These are phyloP conservation scores for Blumeria graminis DNA, from an alignment of 2,329 filamentous ascomycete genomes.

Conservation along the genomic window DNA sequence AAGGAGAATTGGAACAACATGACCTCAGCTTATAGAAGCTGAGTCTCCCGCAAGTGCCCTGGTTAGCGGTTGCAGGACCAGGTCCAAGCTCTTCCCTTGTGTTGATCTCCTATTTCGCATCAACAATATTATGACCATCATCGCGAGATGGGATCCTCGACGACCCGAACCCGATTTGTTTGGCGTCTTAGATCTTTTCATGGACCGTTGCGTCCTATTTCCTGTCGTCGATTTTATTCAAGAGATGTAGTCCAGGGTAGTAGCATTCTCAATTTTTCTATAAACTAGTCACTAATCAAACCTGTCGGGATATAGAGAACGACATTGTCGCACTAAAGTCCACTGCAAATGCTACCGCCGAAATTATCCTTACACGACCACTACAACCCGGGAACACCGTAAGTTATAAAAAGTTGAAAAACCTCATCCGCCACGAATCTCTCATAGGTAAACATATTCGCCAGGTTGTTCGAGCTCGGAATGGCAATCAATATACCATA, in stretches of 20 bases:
- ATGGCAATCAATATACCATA: conserved; percentile 16
- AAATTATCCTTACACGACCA: background rate
- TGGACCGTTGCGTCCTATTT: no score
- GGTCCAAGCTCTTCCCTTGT: no score
- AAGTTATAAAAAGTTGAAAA: background rate
- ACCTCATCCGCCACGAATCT: conserved; percentile 17
- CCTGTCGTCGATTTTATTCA: background rate
- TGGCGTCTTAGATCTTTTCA: no score
- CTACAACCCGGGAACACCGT: background rate
- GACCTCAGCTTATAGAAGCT: no score
- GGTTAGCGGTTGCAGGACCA: background rate
- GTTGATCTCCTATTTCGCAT: no score
- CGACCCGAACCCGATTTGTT: no score
- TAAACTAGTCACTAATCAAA: background rate
- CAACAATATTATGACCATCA: no score
- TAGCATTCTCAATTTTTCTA: background rate
- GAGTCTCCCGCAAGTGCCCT: background rate
- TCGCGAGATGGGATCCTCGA: no score
- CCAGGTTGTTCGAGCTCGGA: conserved; percentile 7
- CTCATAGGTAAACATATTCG: conserved; percentile 13
- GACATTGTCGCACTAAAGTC: conserved; percentile 10
- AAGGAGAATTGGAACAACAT: background rate
- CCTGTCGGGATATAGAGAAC: conserved; percentile 8
- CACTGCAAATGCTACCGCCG: background rate
- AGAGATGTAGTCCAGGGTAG: background rate